Percentiles rank a stretch among this genome's conserved stretches.
Conservation (phyloP, 768 basidiomycete genomes). For the Hygrocybe coccinea region DNA sequence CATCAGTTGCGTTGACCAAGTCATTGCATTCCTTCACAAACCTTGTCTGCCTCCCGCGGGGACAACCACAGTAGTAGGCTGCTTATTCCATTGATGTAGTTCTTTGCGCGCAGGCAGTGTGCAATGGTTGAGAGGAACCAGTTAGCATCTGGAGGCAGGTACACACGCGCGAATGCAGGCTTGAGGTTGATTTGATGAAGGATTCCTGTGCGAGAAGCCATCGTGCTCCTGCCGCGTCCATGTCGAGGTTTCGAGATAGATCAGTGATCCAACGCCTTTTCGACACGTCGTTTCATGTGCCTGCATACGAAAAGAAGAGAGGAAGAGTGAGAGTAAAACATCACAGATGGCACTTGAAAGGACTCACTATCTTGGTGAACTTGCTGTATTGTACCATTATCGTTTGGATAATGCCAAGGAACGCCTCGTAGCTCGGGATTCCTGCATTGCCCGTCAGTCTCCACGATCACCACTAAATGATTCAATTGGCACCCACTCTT, state of each 20-base stretch:
- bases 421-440: constrained; percentile 93
- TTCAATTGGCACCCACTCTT: constrained; percentile 35
- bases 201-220: constrained; percentile 64
- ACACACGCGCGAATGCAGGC: constrained; percentile 64
- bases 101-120: constrained; percentile 78
- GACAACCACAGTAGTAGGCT: constrained; percentile 73
- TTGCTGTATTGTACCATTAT: constrained; percentile 91
- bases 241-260: constrained; percentile 85
- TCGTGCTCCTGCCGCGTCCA: constrained; percentile 86
- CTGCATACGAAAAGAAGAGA: constrained; percentile 20
- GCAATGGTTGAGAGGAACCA: constrained; percentile 78
- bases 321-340: not conserved
- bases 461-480: not conserved
- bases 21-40: constrained; percentile 22
- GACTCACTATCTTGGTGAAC: constrained; percentile 72
- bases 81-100: constrained; percentile 85
- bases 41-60: constrained; percentile 68
- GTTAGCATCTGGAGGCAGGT: constrained; percentile 88
- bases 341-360: not conserved
- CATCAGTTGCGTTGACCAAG: not conserved
- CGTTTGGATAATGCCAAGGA: constrained; percentile 83
- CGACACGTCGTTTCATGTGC: constrained; percentile 68
- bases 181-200: constrained; percentile 78
- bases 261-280: constrained; percentile 62
- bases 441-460: constrained; percentile 27